Evolutionary conservation across 2,329 filamentous ascomycete species (phyloP).

Genomic region (Ascochyta clinopodiicola): DNA sequence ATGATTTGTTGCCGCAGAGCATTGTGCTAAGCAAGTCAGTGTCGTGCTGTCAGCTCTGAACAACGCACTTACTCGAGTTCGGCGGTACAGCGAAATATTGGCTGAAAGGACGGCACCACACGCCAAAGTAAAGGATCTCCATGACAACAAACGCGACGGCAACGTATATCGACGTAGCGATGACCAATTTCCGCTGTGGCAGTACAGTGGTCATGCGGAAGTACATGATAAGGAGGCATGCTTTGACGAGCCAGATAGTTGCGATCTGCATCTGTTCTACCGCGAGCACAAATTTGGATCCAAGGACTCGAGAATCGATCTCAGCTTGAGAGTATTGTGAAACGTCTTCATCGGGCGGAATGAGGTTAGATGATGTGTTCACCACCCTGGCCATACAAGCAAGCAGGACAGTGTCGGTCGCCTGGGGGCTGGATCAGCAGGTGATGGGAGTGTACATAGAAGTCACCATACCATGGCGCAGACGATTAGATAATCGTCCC

Average conservation of each 20-base stretch:
- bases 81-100: constrained; percentile 61
- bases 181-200: constrained; percentile 47
- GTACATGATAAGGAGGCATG: constrained; percentile 62
- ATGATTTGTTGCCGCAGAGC: constrained; percentile 50
- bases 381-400: constrained; percentile 42
- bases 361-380: constrained; percentile 45
- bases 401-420: constrained; percentile 44
- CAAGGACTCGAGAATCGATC: constrained; percentile 53
- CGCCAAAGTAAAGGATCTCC: constrained; percentile 59
- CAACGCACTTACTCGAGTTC: constrained; percentile 30
- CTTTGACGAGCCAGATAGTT: constrained; percentile 60
- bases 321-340: constrained; percentile 45
- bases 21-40: constrained; percentile 45
- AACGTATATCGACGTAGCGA: constrained; percentile 55
- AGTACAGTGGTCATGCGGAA: constrained; percentile 54
- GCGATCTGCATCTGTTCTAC: constrained; percentile 61
- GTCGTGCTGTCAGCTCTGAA: too few species aligned
- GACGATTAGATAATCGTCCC: constrained; percentile 47
- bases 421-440: constrained; percentile 24
- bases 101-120: constrained; percentile 62
- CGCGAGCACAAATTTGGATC: constrained; percentile 63
- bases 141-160: constrained; percentile 54
- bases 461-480: constrained; percentile 40
- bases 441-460: background rate
- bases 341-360: constrained; percentile 42